Base-by-base conservation (phyloP, 345 rosid genomes). In the Fremontodendron californicum region DNA sequence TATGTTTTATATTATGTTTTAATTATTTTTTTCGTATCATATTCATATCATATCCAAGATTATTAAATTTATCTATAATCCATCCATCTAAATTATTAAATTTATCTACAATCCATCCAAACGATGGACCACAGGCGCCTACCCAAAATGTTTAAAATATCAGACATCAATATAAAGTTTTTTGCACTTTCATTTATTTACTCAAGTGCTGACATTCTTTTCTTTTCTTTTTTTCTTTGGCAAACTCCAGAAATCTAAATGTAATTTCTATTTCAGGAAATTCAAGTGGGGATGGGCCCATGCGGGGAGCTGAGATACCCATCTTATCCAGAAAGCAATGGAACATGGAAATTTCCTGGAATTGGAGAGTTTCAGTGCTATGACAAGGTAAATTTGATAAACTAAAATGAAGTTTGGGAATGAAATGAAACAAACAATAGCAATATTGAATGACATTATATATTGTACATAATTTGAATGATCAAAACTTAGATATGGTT, bases 311-410 rank as follows among this genome's bases (percentile, higher is more conserved):
- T 95, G 77, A 88, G 98, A 84, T 93, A 89, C 77, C 99, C 98
- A 83, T 81, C 98, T 72, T 93, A 93, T 82, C 99, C 98, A 60
- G 97, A 96, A 86, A 92, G 92, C 90, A 89, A 93, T 1, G 98
- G 99, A 49, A 90, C 94, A 19, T 96, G 97, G 99, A 90, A 78
- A 57, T 92, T 92, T 81, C 98, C 98, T 0, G 96, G 99, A 83
- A 96, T 93, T 58, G 98, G 98, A 80, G 99, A 96, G 87, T 96
- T 96, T 84, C 99, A 93, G 81, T 96, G 98, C 88, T 91, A 92
- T 37, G 99, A 96, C 82, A 93, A 93, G 97, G 98, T 93, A 86
- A 40, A 69, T 33, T 11, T 78, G 25, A 8, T 57, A 42, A 33
- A 73, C 31, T 31, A 13, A 18, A 75, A n/a, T 71, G 46, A 5